Evolutionary conservation across 2,329 filamentous ascomycete genomes (phyloP).

Genomic region (Chaetomium sp.): DNA sequence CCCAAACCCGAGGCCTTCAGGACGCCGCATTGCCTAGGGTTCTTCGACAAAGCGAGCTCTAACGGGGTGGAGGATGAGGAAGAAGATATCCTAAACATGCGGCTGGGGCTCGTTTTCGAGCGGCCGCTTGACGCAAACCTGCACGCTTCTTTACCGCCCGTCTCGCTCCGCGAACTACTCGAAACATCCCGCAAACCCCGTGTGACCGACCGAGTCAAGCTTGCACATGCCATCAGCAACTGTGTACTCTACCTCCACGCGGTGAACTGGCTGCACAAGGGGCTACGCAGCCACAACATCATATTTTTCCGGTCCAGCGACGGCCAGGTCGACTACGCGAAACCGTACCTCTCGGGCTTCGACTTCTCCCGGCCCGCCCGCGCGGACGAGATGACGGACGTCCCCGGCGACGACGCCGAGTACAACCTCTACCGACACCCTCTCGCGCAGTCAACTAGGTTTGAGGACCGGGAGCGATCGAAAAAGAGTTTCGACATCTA

Average conservation of each 20-base stretch:
- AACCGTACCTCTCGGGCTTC: slow-evolving; percentile 35
- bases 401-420: slow-evolving; percentile 32
- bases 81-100: slow-evolving; percentile 36
- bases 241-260: slow-evolving; percentile 48
- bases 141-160: slow-evolving; percentile 33
- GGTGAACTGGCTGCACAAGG: slow-evolving; percentile 47
- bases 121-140: slow-evolving; percentile 36
- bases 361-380: slow-evolving; percentile 36
- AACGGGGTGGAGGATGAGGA: slow-evolving; percentile 28
- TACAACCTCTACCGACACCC: slow-evolving; percentile 42
- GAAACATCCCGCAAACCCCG: slow-evolving; percentile 36
- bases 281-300: slow-evolving; percentile 35
- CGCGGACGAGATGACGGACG: slow-evolving; percentile 31
- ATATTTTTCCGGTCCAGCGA: slow-evolving; percentile 38
- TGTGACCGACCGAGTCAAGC: slow-evolving; percentile 44
- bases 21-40: slow-evolving; percentile 45
- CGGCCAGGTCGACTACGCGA: slow-evolving; percentile 26
- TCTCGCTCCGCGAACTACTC: slow-evolving; percentile 44
- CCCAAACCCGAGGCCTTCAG: slow-evolving; percentile 44
- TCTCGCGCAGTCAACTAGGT: slow-evolving; percentile 32
- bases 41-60: slow-evolving; percentile 37
- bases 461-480: slow-evolving; percentile 32
- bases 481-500: slow-evolving; percentile 39
- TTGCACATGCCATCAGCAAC: slow-evolving; percentile 46
- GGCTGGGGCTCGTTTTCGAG: slow-evolving; percentile 49